phyloP scores from a whole-genome alignment of 495 filamentous ascomycete species.

The Neurospora sublineolata region DNA sequence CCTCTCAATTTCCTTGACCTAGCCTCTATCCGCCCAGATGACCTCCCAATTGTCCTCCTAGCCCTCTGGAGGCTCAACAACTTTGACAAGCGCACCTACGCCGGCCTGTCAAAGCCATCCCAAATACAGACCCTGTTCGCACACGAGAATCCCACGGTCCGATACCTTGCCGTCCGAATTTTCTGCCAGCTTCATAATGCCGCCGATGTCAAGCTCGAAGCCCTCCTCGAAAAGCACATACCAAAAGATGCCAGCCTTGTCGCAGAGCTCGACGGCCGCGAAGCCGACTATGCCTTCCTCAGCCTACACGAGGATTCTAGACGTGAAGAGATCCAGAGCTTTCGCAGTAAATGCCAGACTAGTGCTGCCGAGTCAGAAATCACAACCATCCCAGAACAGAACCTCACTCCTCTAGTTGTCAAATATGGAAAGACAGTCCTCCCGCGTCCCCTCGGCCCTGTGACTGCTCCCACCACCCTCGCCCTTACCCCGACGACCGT shows the following conservation, averaged over 20 bases:
- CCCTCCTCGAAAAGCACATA: constrained; percentile 54
- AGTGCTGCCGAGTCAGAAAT: background rate
- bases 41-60: constrained; percentile 42
- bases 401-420: constrained; percentile 31
- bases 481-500: constrained; percentile 61
- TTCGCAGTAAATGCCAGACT: constrained; percentile 28
- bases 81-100: constrained; percentile 57
- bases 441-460: constrained; percentile 47
- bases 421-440: constrained; percentile 52
- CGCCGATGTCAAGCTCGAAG: constrained; percentile 66
- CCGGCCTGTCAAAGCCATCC: constrained; percentile 47
- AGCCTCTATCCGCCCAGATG: constrained; percentile 12
- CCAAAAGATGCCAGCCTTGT: constrained; percentile 44
- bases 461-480: constrained; percentile 40
- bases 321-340: constrained; percentile 27
- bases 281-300: constrained; percentile 76
- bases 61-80: constrained; percentile 66
- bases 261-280: constrained; percentile 63
- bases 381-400: constrained; percentile 16
- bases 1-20: constrained; percentile 12
- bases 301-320: constrained; percentile 64
- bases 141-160: constrained; percentile 47
- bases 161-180: constrained; percentile 71
- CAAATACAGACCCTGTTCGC: constrained; percentile 56
- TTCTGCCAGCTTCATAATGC: constrained; percentile 68